Conservation (phyloP, 2,329 filamentous ascomycete genomes). For the Ophiostoma perfectum region DNA sequence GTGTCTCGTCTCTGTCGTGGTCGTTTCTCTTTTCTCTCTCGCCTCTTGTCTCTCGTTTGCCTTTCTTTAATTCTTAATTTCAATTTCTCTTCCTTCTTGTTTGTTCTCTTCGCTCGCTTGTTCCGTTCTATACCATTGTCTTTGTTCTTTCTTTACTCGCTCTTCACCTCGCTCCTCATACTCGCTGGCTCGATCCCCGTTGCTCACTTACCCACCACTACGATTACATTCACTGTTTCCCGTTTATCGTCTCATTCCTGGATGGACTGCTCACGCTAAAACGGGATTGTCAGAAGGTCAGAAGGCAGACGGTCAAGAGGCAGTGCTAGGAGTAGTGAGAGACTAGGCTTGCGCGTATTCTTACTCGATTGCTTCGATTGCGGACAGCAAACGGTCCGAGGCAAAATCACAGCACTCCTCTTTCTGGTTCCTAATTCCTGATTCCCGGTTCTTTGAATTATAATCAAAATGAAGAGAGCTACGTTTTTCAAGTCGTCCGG, state of each 20-base stretch:
- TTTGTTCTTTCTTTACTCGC: not conserved
- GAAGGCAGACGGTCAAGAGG: no score
- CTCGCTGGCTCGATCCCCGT: slow-evolving; percentile 4
- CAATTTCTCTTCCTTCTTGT: not conserved
- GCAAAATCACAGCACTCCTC: no score
- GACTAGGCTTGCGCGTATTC: not conserved
- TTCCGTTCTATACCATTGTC: slow-evolving; percentile 4
- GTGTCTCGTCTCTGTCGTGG: not conserved
- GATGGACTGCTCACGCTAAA: not conserved
- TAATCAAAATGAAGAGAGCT: slow-evolving; percentile 20
- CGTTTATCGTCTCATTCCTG: not conserved
- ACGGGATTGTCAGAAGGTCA: not conserved
- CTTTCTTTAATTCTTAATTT: not conserved
- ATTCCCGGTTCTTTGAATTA: not conserved
- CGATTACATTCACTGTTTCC: not conserved
- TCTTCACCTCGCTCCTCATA: not conserved
- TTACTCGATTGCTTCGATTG: no score
- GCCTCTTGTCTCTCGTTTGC: not conserved
- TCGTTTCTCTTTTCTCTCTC: slow-evolving; percentile 1
- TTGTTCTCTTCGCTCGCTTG: not conserved
- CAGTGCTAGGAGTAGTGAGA: not conserved
- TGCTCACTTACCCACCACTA: not conserved
- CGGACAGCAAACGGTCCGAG: no score
- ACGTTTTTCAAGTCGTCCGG: slow-evolving; percentile 42
- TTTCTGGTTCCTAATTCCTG: no score